Evolutionary conservation across 768 basidiomycete species (phyloP).

Genomic region (Daedaleopsis sinensis): DNA sequence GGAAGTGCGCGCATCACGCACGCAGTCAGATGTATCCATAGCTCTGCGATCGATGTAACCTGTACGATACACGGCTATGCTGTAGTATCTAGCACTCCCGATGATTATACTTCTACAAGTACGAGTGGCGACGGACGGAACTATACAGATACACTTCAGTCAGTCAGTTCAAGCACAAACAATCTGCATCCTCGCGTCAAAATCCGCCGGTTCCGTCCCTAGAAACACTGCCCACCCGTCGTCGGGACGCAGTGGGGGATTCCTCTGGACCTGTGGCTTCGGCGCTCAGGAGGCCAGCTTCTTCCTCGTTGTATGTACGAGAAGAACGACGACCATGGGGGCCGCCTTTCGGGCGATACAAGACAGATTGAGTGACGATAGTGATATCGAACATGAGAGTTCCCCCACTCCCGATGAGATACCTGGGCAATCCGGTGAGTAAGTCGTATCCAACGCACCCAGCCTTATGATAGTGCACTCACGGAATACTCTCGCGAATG

Average conservation of each 20-base stretch:
- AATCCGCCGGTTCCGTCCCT: slow-evolving; percentile 2
- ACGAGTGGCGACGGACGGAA: not conserved
- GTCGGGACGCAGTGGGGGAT: slow-evolving; percentile 21
- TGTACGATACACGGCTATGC: not conserved
- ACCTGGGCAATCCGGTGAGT: slow-evolving; percentile 47
- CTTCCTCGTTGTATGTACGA: slow-evolving; percentile 28
- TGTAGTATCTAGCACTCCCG: slow-evolving; percentile 11
- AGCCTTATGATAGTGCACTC: slow-evolving; percentile 35
- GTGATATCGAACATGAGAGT: slow-evolving; percentile 93
- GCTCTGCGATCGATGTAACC: not conserved
- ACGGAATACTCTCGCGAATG: slow-evolving; percentile 86
- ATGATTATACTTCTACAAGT: slow-evolving; percentile 14
- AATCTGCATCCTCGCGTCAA: not conserved
- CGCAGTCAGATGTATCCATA: not conserved
- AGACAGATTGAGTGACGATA: slow-evolving; percentile 82
- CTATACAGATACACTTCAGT: slow-evolving; percentile 2
- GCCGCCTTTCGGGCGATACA: slow-evolving; percentile 57
- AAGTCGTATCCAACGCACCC: not conserved
- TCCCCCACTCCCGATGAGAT: slow-evolving; percentile 89
- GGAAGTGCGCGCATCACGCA: no score
- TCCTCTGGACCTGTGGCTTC: slow-evolving; percentile 26
- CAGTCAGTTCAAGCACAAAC: not conserved
- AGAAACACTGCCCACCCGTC: slow-evolving; percentile 23
- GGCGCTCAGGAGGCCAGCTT: slow-evolving; percentile 33
- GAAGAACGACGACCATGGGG: slow-evolving; percentile 25